Evolutionary conservation across 176 grass and related monocot genomes (phyloP), one percentile per base, ranked within the genome.

Genomic region (Musa beccarii): DNA sequence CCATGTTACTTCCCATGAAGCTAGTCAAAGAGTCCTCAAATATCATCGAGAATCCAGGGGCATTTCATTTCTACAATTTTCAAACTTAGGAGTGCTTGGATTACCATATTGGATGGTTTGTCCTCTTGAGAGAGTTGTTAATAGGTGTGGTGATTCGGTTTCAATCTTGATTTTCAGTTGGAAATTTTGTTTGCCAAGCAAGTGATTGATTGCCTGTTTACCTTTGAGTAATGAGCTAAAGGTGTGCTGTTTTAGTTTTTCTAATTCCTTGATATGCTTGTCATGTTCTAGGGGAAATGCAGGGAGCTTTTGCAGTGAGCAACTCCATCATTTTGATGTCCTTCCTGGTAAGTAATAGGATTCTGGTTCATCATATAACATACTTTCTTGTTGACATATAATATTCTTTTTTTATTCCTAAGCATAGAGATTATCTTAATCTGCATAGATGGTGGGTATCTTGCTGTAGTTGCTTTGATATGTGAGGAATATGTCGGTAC

Each of bases 91-190:
- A 51, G 73, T 89, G 24, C 82, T 98, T 79, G 90, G 90, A 16
- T 78, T 98, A 66, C 90, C 94, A 34, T 85, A 87, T 85, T 93
- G 90, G 88, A 83, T 82, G 82, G 68, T 87, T 81, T 89, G 80
- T 54, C 83, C 68, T 75, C 78, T 93, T 9, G 94, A 98, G 80
- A 98, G 64, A 80, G 84, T 98, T 82, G 83, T 63, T 80, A 76
- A 71, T 24, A 82, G 85, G 90, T 98, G 55, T 86, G 85, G 21
- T 82, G 15, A 24, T 71, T 76, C 65, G 51, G 26, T 89, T 80
- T 75, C 57, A 20, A 62, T n/a, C 9, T 34, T 8, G 16, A 52
- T 79, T 23, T 17, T 15, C 62, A 49, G 80, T 26, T 17, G 9
- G 59, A 53, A 50, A 61, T 14, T 22, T 2, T 25, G 24, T 69